Base-by-base conservation (phyloP, 495 filamentous ascomycete genomes). In the Zalerion maritima region DNA sequence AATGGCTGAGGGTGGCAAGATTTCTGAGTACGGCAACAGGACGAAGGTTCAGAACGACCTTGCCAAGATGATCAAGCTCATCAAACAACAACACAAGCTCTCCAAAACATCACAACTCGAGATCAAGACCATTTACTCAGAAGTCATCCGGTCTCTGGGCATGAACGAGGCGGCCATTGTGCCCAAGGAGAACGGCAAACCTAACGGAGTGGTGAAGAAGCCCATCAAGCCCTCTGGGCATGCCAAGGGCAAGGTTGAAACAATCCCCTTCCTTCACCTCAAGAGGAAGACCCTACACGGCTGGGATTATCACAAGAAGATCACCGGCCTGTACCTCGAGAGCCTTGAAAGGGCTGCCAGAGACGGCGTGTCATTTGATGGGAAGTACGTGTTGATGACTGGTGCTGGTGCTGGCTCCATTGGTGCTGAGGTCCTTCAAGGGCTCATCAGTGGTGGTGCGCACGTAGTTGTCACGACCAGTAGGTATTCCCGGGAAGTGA, bases 151-250 rank as follows among this genome's bases (percentile, higher is more conserved):
- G 29, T 89, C 87, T 8, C 60, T 97, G 11, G 76, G 73, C 22
- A 96, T 97, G 89, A 94, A 91, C 41, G 91, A 97, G 55, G 83
- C 73, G 50, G 89, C 94, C 49, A 97, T 97, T 41, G 76, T 96
- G 41, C 80, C 82, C 14, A 73, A 75, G 44, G 83, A 92, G 46
- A 81, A 75, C 32, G 65, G 64, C 34, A 67, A 65, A 40, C 35
- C 43, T 27, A 68, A 58, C 31, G 76, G 73, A 21, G 29, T 58
- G 14, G 55, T 58, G 19, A 86, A 80, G 55, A 85, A 82, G 52
- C 40, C 55, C 16, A 55, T 68, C 33, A 80, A 76, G 47, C 59
- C 73, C 23, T 71, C 71, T 33, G 60, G 67, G 21, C 58, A 61
- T 27, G 49, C 61, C 22, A 73, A 78, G 36, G 83, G 81, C 41